Base-by-base conservation (phyloP, 192 early-diverging fungal species). In the Umbelopsis ramanniana region DNA sequence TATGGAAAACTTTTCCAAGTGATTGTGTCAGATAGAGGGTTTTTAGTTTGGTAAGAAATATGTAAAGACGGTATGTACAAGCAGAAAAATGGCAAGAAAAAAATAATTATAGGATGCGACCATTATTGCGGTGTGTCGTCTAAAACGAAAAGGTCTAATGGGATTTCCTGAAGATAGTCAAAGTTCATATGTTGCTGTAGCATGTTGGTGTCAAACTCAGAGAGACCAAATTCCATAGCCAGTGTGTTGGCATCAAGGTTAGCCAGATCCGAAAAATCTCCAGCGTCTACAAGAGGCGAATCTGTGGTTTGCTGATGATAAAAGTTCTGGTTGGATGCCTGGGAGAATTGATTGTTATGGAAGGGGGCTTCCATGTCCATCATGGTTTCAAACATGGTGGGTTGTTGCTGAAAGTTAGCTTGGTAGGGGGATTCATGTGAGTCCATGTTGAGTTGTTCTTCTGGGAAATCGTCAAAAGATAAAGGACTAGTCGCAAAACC, bases 171-270 rank as follows among this genome's bases (percentile, higher is more conserved):
- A 57, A 57, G 54, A 21, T 57, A 21, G 54, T 29, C 26, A 14
- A 57, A 29, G 54, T 14, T 26, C 9, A 12, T 57, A 24, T 57
- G 54, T 57, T 57, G 54, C 14, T 57, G 54, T 29, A 29, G 54
- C 23, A 46, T 57, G 54, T 33, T 29, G 54, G 23, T 57, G 24
- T 24, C 46, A 46, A 15, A 46, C 1, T 10, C 46, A 15, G 46
- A 46, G 10, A 46, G 46, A 17, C 17, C 17, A 46, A 46, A 46
- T 10, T 46, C 46, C 46, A 46, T 46, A 46, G 46, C 46, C 46
- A 46, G 46, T 15, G 10, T 5, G 4, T 10, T 46, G 17, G 46
- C 46, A 46, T 46, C 46, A 46, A 46, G 1, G 46, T 46, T 46
- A 46, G 46, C 46, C 46, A 46, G 17, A 46, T 46, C 12, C 1